phyloP scores from a whole-genome alignment of 2,329 filamentous ascomycete species.

The Calonectria hongkongensis region DNA sequence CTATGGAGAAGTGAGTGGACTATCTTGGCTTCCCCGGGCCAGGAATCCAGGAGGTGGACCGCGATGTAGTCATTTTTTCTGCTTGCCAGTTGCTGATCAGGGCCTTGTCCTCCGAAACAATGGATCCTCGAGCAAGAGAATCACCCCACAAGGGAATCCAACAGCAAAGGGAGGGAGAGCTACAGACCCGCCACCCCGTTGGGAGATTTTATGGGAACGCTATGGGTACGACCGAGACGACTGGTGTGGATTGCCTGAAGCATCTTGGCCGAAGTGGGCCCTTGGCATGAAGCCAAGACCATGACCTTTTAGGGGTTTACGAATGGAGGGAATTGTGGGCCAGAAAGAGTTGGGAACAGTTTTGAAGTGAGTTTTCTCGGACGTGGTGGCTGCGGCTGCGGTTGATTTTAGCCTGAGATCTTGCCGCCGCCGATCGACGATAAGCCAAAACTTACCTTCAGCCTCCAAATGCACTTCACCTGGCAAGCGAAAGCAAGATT shows the following conservation, averaged over 20 bases:
- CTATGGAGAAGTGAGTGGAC: slow-evolving; percentile 14
- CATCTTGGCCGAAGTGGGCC: slow-evolving; percentile 19
- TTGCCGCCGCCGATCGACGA: slow-evolving; percentile 8
- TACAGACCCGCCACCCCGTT: background rate
- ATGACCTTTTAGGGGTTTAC: background rate
- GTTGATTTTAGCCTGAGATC: slow-evolving; percentile 25
- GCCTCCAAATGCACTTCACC: background rate
- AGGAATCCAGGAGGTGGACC: slow-evolving; percentile 15
- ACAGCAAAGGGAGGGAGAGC: background rate
- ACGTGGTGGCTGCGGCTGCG: background rate
- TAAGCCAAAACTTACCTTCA: slow-evolving; percentile 8
- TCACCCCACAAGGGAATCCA: slow-evolving; percentile 12
- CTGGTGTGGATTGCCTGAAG: slow-evolving; percentile 11
- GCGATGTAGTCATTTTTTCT: slow-evolving; percentile 14
- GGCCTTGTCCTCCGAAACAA: slow-evolving; percentile 11
- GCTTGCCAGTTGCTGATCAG: slow-evolving; percentile 9
- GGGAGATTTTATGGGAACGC: background rate
- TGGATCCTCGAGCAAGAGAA: slow-evolving; percentile 14
- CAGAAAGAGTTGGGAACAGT: background rate
- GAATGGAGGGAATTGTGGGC: background rate
- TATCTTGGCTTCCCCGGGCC: slow-evolving; percentile 14
- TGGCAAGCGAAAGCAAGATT: too few relatives aligned
- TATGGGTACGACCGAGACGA: slow-evolving; percentile 17
- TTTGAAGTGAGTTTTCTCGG: background rate
- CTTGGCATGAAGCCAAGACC: slow-evolving; percentile 23